A percentile compares a stretch with the other conserved stretches of the same genome.
Conservation (phyloP, 345 rosid species). For the Citrus australasica region DNA sequence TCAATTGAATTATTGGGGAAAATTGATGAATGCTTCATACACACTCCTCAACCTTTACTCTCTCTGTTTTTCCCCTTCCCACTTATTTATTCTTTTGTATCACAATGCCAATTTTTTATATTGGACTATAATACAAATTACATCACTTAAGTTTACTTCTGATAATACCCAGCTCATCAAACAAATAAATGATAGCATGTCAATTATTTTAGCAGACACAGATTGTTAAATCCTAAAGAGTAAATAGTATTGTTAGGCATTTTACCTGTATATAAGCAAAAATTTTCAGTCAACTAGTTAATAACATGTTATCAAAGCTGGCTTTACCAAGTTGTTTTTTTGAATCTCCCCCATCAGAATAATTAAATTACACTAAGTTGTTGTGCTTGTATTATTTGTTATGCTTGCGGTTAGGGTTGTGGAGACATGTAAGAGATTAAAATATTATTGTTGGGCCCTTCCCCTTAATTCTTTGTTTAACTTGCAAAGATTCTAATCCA, state of each 20-base stretch:
- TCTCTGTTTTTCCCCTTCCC: not conserved
- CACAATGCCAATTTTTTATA: not conserved
- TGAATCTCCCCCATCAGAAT: not conserved
- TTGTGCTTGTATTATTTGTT: too few relatives aligned
- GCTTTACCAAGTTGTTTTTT: not conserved
- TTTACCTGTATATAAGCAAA: not conserved
- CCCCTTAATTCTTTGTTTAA: not conserved
- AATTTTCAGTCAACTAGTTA: not conserved
- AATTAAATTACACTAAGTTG: not conserved
- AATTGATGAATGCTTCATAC: not conserved
- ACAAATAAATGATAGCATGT: conserved; percentile 5
- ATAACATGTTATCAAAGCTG: not conserved
- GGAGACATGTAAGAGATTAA: not conserved
- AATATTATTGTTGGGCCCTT: not conserved
- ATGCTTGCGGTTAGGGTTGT: not conserved
- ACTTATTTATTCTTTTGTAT: not conserved
- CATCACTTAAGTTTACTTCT: not conserved
- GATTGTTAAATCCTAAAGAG: not conserved
- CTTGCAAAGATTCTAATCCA: not conserved
- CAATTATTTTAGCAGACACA: not conserved
- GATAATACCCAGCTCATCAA: not conserved
- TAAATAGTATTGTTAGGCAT: not conserved
- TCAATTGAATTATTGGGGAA: not conserved
- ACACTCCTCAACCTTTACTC: not conserved
- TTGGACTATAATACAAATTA: not conserved